phyloP scores from a whole-genome alignment of 1,284 basidiomycete species.

The Phellinidium pouzarii region DNA sequence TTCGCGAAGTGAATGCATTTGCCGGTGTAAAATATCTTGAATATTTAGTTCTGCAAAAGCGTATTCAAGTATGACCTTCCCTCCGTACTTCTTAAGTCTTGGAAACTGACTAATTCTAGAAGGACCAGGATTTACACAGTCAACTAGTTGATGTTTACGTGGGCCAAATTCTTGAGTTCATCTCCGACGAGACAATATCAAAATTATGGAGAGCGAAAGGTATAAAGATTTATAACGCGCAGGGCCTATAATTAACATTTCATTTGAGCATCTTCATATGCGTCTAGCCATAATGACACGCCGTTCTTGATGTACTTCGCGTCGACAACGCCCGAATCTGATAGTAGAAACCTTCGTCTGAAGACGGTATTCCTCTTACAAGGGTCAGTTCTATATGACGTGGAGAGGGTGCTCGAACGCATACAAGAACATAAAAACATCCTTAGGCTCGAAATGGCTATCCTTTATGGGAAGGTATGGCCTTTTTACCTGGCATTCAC shows the following conservation, averaged over 20 bases:
- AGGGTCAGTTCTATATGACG: conserved; percentile 63
- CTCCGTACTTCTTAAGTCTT: background rate
- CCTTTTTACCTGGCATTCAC: background rate
- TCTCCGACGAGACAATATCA: conserved; percentile 42
- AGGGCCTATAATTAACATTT: background rate
- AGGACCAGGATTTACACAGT: conserved; percentile 55
- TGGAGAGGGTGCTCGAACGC: conserved; percentile 37
- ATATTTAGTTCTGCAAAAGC: conserved; percentile 67
- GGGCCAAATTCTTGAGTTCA: conserved; percentile 44
- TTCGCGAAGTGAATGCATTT: conserved; percentile 45
- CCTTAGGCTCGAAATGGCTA: conserved; percentile 67
- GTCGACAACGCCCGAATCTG: conserved; percentile 67
- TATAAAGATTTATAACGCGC: conserved; percentile 23
- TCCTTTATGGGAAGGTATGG: conserved; percentile 76
- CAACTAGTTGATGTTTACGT: conserved; percentile 52
- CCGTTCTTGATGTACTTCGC: conserved; percentile 58
- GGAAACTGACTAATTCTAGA: background rate
- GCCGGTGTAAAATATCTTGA: conserved; percentile 73
- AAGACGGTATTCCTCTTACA: conserved; percentile 77
- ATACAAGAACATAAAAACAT: conserved; percentile 45
- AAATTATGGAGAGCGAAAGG: conserved; percentile 73
- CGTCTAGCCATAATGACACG: conserved; percentile 30
- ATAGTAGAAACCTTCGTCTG: conserved; percentile 64
- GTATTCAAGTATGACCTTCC: conserved; percentile 43
- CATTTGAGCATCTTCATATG: conserved; percentile 44